Conservation (phyloP, 176 grass and related monocot genomes). For the Puya raimondii region DNA sequence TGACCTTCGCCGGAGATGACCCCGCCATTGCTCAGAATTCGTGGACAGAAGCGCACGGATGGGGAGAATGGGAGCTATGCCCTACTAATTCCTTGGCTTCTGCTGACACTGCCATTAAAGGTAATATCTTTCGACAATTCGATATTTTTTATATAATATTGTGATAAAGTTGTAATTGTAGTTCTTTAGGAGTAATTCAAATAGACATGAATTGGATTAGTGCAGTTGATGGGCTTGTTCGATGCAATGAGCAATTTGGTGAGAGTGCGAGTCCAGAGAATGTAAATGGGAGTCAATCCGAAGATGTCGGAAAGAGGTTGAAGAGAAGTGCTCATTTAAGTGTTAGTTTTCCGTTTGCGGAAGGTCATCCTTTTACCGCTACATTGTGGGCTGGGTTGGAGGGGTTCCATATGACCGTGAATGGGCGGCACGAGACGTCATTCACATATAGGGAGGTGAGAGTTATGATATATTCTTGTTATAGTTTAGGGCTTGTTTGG, state of each 20-base stretch:
- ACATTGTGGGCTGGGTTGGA: conserved; percentile 66
- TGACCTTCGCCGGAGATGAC: conserved; percentile 39
- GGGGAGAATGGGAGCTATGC: conserved; percentile 56
- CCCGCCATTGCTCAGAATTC: conserved; percentile 55
- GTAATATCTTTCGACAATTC: conserved; percentile 16
- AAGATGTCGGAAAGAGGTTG: conserved; percentile 30
- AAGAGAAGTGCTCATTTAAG: conserved; percentile 33
- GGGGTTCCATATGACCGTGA: conserved; percentile 84
- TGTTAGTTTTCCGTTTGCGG: conserved; percentile 43
- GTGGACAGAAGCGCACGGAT: conserved; percentile 38
- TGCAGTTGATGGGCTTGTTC: conserved; percentile 60
- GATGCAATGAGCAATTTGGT: conserved; percentile 62
- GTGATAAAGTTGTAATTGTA: not conserved
- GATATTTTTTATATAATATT: not conserved
- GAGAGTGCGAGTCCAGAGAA: conserved; percentile 21
- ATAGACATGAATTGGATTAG: conserved; percentile 27
- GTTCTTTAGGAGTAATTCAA: not conserved
- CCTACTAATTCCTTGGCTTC: conserved; percentile 21
- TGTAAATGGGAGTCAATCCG: conserved; percentile 26
- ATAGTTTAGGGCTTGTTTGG: no score
- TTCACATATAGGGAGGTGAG: conserved; percentile 74
- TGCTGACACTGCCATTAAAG: conserved; percentile 24
- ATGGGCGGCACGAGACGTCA: conserved; percentile 76
- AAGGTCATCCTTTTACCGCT: conserved; percentile 67
- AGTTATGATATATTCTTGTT: not conserved